Conservation (phyloP, 148 eudicot genomes). For the Bassia scoparia region DNA sequence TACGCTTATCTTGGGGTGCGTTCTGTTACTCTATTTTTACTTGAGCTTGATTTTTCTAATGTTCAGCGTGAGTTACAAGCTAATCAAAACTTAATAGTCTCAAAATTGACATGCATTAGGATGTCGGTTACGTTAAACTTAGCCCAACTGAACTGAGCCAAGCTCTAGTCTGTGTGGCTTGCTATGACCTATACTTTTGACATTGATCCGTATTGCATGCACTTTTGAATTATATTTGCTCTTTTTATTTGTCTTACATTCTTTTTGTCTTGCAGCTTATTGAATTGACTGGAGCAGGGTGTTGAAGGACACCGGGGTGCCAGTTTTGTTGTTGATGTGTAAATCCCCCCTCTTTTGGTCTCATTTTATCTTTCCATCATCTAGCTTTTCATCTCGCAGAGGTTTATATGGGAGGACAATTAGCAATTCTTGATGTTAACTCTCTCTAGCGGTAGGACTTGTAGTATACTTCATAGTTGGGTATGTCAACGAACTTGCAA, state of each 20-base stretch:
- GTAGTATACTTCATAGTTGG: not conserved
- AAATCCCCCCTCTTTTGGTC: constrained; percentile 12
- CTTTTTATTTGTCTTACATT: not conserved
- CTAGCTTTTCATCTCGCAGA: not conserved
- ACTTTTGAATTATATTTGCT: not conserved
- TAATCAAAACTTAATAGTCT: not conserved
- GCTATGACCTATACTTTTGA: not conserved
- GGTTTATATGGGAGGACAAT: not conserved
- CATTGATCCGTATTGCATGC: not conserved
- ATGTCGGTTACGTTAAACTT: not conserved
- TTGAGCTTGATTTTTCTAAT: not conserved
- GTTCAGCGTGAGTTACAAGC: not conserved
- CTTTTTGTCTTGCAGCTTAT: constrained; percentile 13
- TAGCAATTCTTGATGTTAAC: not conserved
- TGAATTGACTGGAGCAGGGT: not conserved
- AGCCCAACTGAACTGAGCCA: not conserved
- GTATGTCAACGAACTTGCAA: not conserved
- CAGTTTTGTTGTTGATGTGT: constrained; percentile 1
- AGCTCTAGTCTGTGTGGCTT: not conserved
- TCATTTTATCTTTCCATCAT: not conserved
- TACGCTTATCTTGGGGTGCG: not conserved
- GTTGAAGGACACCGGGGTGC: not conserved
- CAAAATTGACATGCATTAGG: not conserved
- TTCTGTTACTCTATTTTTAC: not conserved
- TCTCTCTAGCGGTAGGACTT: not conserved